Conservation (phyloP, 768 basidiomycete species). For the Harrya chromipes region DNA sequence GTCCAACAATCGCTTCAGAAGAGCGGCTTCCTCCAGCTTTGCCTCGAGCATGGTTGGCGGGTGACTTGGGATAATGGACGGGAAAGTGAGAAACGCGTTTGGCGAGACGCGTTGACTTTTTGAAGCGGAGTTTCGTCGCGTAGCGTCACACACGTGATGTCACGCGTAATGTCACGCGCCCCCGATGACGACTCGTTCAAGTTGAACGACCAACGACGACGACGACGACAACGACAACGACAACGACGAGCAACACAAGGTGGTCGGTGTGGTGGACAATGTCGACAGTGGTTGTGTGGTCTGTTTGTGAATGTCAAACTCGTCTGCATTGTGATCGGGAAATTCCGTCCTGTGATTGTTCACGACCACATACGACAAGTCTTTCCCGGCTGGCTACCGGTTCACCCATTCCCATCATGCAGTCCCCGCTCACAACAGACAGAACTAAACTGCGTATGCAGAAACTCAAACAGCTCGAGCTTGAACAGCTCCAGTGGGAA, state of each 20-base stretch:
- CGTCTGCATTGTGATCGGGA: constrained; percentile 6
- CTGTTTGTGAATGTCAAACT: background rate
- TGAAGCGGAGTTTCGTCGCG: constrained; percentile 35
- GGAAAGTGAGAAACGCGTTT: constrained; percentile 13
- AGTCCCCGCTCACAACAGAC: constrained; percentile 29
- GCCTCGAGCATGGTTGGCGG: constrained; percentile 77
- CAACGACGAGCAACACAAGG: background rate
- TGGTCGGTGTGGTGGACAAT: no score
- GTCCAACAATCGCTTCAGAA: constrained; percentile 90
- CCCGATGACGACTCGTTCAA: background rate
- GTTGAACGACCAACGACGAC: background rate
- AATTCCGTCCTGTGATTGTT: background rate
- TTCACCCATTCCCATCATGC: constrained; percentile 9
- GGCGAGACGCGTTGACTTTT: constrained; percentile 32
- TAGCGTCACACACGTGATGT: constrained; percentile 25
- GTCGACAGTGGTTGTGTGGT: background rate
- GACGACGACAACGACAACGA: constrained; percentile 1
- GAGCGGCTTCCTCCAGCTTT: constrained; percentile 79
- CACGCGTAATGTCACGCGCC: constrained; percentile 25
- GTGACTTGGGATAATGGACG: background rate
- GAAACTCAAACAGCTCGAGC: constrained; percentile 46
- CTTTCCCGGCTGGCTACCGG: constrained; percentile 7
- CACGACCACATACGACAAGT: no score
- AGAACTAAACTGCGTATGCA: constrained; percentile 48
- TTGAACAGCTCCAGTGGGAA: constrained; percentile 52